phyloP scores from a whole-genome alignment of 2,329 filamentous ascomycete species.

The Beauveria medogensis region DNA sequence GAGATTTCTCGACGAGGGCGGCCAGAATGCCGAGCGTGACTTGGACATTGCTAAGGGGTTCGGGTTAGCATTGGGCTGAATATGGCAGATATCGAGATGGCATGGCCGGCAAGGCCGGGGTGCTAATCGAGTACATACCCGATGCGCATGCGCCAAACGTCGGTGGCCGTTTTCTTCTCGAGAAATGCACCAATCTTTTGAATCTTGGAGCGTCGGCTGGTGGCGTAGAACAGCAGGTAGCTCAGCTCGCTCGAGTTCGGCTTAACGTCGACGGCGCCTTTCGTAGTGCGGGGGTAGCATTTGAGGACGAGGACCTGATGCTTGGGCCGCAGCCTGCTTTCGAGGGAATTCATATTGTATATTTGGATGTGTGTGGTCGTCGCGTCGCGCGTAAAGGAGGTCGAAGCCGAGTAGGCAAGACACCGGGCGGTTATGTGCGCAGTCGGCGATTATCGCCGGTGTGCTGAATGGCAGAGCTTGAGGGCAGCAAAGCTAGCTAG shows the following conservation, averaged over 20 bases:
- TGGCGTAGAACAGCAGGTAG: conserved; percentile 94
- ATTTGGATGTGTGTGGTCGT: not conserved
- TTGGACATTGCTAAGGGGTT: conserved; percentile 67
- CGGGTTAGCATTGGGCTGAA: conserved; percentile 2
- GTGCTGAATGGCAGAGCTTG: not conserved
- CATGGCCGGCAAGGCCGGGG: not conserved
- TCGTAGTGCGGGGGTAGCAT: conserved; percentile 89
- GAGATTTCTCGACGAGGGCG: conserved; percentile 86
- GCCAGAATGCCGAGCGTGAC: conserved; percentile 89
- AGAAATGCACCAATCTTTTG: conserved; percentile 93
- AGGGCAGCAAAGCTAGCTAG: not conserved
- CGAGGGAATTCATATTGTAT: conserved; percentile 52
- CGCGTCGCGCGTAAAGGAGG: not conserved
- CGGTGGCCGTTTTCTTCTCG: conserved; percentile 85
- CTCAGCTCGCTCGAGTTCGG: conserved; percentile 95
- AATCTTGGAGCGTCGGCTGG: conserved; percentile 87
- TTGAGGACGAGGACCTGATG: conserved; percentile 94
- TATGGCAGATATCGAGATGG: not conserved
- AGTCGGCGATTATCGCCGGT: not conserved
- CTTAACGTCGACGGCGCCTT: conserved; percentile 85
- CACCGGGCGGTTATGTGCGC: not conserved
- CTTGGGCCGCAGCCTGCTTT: conserved; percentile 74
- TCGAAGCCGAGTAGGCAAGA: not conserved
- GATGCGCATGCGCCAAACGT: conserved; percentile 82
- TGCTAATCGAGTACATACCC: conserved; percentile 49